Evolutionary conservation across 768 basidiomycete genomes (phyloP), one percentile per base, ranked within the genome.

Genomic region (Agaricus bisporus): DNA sequence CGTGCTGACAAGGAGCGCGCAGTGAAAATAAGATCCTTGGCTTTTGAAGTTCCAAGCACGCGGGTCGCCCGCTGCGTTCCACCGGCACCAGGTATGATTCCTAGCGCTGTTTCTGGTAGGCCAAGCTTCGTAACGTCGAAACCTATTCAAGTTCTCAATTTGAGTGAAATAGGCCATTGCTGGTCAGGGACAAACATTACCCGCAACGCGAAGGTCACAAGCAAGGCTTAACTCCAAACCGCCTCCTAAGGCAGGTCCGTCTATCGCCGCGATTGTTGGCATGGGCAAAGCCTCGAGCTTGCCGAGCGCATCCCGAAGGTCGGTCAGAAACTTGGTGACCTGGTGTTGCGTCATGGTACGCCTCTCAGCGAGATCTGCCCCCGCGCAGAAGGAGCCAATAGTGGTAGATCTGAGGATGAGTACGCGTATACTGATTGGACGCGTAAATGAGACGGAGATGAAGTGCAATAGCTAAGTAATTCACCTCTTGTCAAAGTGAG

Each of bases 221-320:
- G 91, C 87, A 49, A 98, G 76, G 54, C 86, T 78, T 54, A 97
- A 68, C 67, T 98, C 94, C 26, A 94, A 75, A 1, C 94, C 94
- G n/a, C 94, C 94, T 9, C 94, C 94, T 0, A 98, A 75, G 8
- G 94, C 94, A 17, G 90, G 91, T 0, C 94, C 94, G 64, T 97
- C 94, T 39, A 98, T 88, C 4, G 93, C 91, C 35, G 88, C 88
- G 52, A 97, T 88, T 14, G 91, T 95, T 3, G 94, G 94, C 73
- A 95, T 80, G 5, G 88, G 86, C 32, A 95, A 72, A 38, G 76
- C 73, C 69, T 94, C 92, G n/a, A 98, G 78, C 61, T 80, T 80
- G 26, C 78, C 75, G 38, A 98, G 68, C 8, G 89, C 79, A 37
- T 74, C 72, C 26, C 94, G 81, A 20, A 97, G 74, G 60, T 87